Evolutionary conservation across 768 basidiomycete genomes (phyloP).

Genomic region (Nidularia pulvinata): DNA sequence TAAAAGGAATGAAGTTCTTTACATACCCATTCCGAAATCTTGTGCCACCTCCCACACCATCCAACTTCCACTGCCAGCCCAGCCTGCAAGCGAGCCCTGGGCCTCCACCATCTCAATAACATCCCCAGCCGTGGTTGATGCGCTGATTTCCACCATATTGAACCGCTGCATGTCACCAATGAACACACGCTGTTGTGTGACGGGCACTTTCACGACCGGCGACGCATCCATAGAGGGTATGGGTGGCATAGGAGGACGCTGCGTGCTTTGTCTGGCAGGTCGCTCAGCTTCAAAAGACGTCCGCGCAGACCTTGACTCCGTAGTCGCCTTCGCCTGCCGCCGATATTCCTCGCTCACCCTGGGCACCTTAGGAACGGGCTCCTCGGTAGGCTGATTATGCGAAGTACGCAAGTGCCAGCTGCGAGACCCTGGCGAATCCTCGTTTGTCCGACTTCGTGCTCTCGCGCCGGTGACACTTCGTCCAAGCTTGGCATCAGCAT

Average conservation of each 20-base stretch:
- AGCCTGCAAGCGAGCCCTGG: constrained; percentile 66
- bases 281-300: constrained; percentile 12
- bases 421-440: constrained; percentile 8
- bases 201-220: constrained; percentile 6
- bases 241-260: background rate
- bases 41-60: constrained; percentile 91
- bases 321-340: constrained; percentile 10
- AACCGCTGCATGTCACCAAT: constrained; percentile 77
- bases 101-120: constrained; percentile 64
- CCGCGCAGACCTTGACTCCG: constrained; percentile 12
- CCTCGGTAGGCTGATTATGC: constrained; percentile 8
- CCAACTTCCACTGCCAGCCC: constrained; percentile 68
- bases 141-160: constrained; percentile 69
- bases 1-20: background rate
- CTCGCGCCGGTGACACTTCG: constrained; percentile 29
- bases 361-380: constrained; percentile 18
- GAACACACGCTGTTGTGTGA: constrained; percentile 73
- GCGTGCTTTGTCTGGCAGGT: background rate
- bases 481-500: constrained; percentile 25
- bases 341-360: constrained; percentile 14
- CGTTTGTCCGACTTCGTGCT: constrained; percentile 15
- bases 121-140: constrained; percentile 70
- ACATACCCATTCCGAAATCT: constrained; percentile 90
- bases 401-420: constrained; percentile 9
- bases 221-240: background rate